These are phyloP conservation scores for Tillandsia fasciculata DNA, from an alignment of 176 grass and related monocot species.

Conservation along the genomic window DNA sequence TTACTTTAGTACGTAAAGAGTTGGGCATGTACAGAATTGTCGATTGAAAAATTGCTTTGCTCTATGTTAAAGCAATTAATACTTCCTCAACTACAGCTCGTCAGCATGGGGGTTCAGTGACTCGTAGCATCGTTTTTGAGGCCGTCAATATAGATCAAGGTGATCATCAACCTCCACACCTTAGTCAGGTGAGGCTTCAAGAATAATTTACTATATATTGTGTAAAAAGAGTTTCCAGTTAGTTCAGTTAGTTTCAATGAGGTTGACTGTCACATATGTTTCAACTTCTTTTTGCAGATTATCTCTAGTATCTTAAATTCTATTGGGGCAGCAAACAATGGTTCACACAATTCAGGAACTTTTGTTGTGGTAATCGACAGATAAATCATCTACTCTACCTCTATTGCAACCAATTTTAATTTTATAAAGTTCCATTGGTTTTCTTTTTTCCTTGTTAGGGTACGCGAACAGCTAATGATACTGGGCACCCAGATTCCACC, in stretches of 20 bases:
- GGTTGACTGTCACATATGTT: slow-evolving; percentile 18
- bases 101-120: slow-evolving; percentile 35
- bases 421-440: slow-evolving; percentile 21
- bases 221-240: background rate
- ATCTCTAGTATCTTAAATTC: slow-evolving; percentile 52
- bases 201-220: slow-evolving; percentile 11
- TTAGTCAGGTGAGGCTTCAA: slow-evolving; percentile 48
- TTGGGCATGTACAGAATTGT: too few relatives aligned
- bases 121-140: slow-evolving; percentile 85
- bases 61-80: slow-evolving; percentile 33
- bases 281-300: slow-evolving; percentile 47
- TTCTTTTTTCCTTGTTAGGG: slow-evolving; percentile 29
- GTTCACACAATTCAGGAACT: slow-evolving; percentile 11
- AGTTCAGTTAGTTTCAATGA: slow-evolving; percentile 14
- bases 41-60: background rate
- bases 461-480: slow-evolving; percentile 38
- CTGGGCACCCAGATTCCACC: slow-evolving; percentile 26
- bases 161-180: slow-evolving; percentile 38
- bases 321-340: slow-evolving; percentile 27
- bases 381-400: slow-evolving; percentile 23
- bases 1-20: slow-evolving; percentile 6
- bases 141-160: slow-evolving; percentile 81
- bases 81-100: slow-evolving; percentile 30
- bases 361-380: slow-evolving; percentile 37
- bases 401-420: background rate